A percentile compares a stretch with the other conserved stretches of the same genome.
phyloP scores from a whole-genome alignment of 257 asterid species.

The Solanum ossicruentum region DNA sequence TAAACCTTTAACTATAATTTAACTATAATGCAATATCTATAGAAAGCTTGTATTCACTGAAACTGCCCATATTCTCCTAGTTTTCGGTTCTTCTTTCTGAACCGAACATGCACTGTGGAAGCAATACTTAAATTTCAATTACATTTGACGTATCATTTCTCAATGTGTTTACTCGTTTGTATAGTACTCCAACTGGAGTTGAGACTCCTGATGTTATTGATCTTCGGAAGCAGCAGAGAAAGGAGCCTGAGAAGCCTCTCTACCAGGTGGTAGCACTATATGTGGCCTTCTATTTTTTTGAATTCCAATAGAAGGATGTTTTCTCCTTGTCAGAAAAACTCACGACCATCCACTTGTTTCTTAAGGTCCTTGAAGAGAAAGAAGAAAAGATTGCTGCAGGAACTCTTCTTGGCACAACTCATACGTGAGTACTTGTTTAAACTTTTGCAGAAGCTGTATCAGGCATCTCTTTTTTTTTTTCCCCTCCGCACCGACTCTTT shows the following conservation, averaged over 20 bases:
- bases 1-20: neutral
- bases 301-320: neutral
- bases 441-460: neutral
- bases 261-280: constrained; percentile 45
- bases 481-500: neutral
- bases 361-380: constrained; percentile 85
- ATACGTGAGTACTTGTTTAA: constrained; percentile 38
- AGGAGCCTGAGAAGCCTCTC: constrained; percentile 94
- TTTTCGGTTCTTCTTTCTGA: neutral
- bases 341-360: neutral
- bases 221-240: constrained; percentile 96
- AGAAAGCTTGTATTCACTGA: neutral
- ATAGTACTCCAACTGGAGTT: constrained; percentile 95
- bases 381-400: constrained; percentile 84
- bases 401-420: constrained; percentile 70
- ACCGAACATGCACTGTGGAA: neutral
- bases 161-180: constrained; percentile 5
- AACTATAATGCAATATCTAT: neutral
- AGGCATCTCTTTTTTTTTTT: neutral
- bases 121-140: neutral
- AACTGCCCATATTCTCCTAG: neutral
- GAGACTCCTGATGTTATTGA: constrained; percentile 98
- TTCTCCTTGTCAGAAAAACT: neutral
- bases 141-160: neutral
- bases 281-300: neutral